These are phyloP conservation scores for Pseudoperonospora humuli DNA, from an alignment of 352 stramenopile genomes.

Conservation along the genomic window DNA sequence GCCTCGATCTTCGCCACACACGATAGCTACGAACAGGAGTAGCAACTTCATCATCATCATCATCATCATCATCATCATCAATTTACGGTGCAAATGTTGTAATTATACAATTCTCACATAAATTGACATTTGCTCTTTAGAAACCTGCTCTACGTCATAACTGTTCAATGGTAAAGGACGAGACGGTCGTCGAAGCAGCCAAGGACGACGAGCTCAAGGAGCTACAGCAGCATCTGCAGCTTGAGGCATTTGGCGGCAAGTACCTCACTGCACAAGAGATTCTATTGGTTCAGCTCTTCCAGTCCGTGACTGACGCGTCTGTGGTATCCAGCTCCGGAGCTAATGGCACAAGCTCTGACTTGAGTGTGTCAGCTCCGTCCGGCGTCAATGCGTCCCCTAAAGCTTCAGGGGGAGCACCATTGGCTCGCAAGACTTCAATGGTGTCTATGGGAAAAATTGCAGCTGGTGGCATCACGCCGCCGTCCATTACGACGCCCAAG, in stretches of 20 bases:
- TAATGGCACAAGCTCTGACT: constrained; percentile 2
- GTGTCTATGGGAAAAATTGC: constrained; percentile 7
- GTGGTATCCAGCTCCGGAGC: not conserved
- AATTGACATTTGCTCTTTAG: not conserved
- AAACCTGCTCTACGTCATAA: not conserved
- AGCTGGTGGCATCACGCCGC: constrained; percentile 7
- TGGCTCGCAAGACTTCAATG: constrained; percentile 18
- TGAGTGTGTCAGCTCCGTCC: constrained; percentile 8
- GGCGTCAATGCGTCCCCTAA: constrained; percentile 11
- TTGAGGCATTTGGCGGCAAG: constrained; percentile 54
- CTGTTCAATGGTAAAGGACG: constrained; percentile 22
- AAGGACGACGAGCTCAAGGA: constrained; percentile 52
- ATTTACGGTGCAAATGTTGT: not conserved
- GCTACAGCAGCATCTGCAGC: constrained; percentile 69
- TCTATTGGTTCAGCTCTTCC: constrained; percentile 58
- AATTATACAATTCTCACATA: not conserved
- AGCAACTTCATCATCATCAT: constrained; percentile 2
- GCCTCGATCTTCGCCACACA: not conserved
- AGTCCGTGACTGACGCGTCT: constrained; percentile 18
- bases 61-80: too few relatives aligned
- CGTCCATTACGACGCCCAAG: constrained; percentile 35
- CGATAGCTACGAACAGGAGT: constrained; percentile 1
- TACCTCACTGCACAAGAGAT: constrained; percentile 80
- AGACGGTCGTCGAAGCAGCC: constrained; percentile 11
- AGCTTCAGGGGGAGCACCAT: not conserved